Conservation (phyloP, 2,329 filamentous ascomycete genomes). For the Trichoderma aggressivum region DNA sequence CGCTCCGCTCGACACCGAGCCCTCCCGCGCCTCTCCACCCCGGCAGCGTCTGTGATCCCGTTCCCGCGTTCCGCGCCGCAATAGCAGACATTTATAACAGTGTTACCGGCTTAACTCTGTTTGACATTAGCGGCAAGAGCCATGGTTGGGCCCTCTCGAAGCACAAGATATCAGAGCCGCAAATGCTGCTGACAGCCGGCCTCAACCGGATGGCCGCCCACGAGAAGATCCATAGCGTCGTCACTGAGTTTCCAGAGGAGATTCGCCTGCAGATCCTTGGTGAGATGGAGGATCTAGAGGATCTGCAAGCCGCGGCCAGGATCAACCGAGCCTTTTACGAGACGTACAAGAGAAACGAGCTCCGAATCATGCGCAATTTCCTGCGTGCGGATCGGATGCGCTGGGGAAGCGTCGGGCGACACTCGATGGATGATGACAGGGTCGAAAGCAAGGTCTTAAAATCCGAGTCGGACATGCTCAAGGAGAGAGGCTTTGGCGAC, state of each 20-base stretch:
- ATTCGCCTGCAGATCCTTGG: constrained; percentile 41
- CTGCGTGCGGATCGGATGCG: constrained; percentile 30
- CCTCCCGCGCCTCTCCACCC: constrained; percentile 41
- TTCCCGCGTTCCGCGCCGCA: constrained; percentile 44
- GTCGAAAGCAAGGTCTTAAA: constrained; percentile 36
- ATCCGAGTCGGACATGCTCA: constrained; percentile 31
- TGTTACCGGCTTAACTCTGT: constrained; percentile 46
- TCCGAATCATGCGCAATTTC: constrained; percentile 37
- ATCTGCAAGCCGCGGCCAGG: constrained; percentile 43
- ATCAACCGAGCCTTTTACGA: constrained; percentile 42
- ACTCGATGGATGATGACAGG: constrained; percentile 26
- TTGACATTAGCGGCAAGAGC: constrained; percentile 46
- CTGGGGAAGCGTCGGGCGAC: constrained; percentile 20
- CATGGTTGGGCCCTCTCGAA: constrained; percentile 50
- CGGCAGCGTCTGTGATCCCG: constrained; percentile 48
- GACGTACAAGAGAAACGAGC: constrained; percentile 45
- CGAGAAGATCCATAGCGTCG: constrained; percentile 33
- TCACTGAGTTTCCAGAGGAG: constrained; percentile 34
- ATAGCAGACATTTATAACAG: constrained; percentile 52
- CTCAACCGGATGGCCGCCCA: constrained; percentile 33
- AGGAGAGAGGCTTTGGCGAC: constrained; percentile 26
- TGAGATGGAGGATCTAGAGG: constrained; percentile 38
- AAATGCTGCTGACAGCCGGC: constrained; percentile 31
- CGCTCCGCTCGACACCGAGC: constrained; percentile 42
- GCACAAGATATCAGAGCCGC: constrained; percentile 35